A percentile compares a stretch with the other conserved stretches of the same genome.
phyloP scores from a whole-genome alignment of 306 rosid genomes.

The Vigna nakashimae region DNA sequence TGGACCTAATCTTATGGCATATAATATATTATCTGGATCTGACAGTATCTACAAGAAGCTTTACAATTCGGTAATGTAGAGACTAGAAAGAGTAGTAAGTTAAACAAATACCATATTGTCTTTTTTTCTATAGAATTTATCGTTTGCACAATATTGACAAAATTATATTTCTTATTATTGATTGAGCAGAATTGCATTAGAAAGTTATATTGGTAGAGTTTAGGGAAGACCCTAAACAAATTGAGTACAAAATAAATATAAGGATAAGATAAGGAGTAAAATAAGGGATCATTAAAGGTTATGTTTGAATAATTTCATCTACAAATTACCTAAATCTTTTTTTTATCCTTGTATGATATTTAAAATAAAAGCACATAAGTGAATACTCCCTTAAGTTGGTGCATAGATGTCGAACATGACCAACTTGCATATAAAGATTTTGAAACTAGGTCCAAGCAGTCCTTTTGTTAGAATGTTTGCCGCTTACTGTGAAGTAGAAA shows the following conservation, averaged over 20 bases:
- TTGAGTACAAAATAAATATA: not conserved
- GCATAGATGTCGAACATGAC: not conserved
- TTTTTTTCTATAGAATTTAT: constrained; percentile 34
- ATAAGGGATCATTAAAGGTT: not conserved
- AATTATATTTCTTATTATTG: not conserved
- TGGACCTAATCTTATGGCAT: constrained; percentile 84
- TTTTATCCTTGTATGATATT: not conserved
- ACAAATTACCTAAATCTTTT: too few relatives aligned
- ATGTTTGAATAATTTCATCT: not conserved
- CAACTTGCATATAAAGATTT: not conserved
- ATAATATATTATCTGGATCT: constrained; percentile 76
- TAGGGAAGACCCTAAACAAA: not conserved
- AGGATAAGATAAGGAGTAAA: not conserved
- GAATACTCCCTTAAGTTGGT: not conserved
- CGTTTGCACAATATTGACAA: constrained; percentile 17
- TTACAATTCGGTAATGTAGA: constrained; percentile 75
- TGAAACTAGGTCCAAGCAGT: not conserved
- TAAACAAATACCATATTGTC: constrained; percentile 31
- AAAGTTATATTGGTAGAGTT: not conserved
- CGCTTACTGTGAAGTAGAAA: not conserved
- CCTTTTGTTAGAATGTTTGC: not conserved
- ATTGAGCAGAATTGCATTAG: not conserved
- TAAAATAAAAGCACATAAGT: not conserved
- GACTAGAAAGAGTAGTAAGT: constrained; percentile 38
- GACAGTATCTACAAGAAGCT: constrained; percentile 90